phyloP scores from a whole-genome alignment of 2,329 filamentous ascomycete genomes.

The Penicillium sp. region DNA sequence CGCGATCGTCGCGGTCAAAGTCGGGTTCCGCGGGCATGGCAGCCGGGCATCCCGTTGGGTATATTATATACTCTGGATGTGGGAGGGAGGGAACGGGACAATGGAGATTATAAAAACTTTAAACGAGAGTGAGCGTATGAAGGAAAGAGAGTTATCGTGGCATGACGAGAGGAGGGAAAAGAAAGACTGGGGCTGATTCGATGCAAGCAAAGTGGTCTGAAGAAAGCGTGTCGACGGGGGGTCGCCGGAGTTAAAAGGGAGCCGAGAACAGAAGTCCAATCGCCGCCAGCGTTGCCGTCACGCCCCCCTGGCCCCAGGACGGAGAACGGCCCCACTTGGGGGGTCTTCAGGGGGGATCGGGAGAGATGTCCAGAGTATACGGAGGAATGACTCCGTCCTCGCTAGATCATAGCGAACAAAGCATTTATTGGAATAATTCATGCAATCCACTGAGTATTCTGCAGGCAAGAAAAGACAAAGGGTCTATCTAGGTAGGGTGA shows the following conservation, averaged over 20 bases:
- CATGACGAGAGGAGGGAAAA: background rate
- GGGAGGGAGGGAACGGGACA: background rate
- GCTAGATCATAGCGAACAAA: too few relatives aligned
- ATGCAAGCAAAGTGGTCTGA: background rate
- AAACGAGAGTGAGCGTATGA: background rate
- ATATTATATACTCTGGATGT: conserved; percentile 13
- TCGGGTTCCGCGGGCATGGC: conserved; percentile 33
- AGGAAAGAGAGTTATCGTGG: background rate
- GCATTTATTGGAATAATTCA: too few relatives aligned
- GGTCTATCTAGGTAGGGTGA: too few relatives aligned
- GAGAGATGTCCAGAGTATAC: too few relatives aligned
- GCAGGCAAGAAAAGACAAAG: too few relatives aligned
- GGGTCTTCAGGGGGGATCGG: background rate
- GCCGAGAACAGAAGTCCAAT: conserved; percentile 22
- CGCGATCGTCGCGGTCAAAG: conserved; percentile 30
- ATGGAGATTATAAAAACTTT: background rate
- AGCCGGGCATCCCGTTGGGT: conserved; percentile 25
- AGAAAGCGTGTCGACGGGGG: background rate
- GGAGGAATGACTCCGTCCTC: too few relatives aligned
- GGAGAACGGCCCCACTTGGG: conserved; percentile 6
- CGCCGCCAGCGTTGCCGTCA: conserved; percentile 24
- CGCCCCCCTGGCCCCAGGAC: conserved; percentile 17
- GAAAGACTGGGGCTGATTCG: background rate
- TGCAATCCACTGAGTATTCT: too few relatives aligned
- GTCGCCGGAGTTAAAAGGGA: background rate